Percentiles rank a stretch among this genome's conserved stretches.
Conservation (phyloP, 2,329 filamentous ascomycete genomes). For the Ophiostoma triangulosporum region DNA sequence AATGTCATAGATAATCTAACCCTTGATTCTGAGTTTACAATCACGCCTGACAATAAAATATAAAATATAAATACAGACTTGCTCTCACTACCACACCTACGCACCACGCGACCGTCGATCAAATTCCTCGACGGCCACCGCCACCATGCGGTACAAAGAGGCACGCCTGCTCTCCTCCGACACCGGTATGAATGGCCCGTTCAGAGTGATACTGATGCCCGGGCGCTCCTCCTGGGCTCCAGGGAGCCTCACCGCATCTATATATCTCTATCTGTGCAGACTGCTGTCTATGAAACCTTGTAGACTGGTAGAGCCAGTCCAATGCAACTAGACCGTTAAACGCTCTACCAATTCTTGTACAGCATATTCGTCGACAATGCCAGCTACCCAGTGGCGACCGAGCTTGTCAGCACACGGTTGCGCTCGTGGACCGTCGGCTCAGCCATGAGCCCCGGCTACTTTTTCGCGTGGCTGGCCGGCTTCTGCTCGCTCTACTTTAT, state of each 20-base stretch:
- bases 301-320: no score
- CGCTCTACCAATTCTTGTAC: constrained; percentile 23
- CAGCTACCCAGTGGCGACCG: constrained; percentile 28
- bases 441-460: constrained; percentile 33
- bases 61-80: not conserved
- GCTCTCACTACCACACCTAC: not conserved
- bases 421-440: constrained; percentile 35
- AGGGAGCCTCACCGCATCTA: no score
- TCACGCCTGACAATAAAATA: no score
- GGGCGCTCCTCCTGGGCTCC: constrained; percentile 96
- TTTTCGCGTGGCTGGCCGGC: constrained; percentile 24
- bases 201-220: constrained; percentile 77
- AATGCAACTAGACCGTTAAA: no score
- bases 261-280: no score
- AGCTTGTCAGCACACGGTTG: constrained; percentile 30
- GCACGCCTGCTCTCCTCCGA: constrained; percentile 64
- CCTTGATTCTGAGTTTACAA: no score
- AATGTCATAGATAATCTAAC: no score
- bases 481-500: constrained; percentile 35
- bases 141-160: constrained; percentile 53
- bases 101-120: constrained; percentile 36
- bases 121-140: constrained; percentile 52
- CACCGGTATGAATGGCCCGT: constrained; percentile 89
- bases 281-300: no score
- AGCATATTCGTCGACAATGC: constrained; percentile 27